Base-by-base conservation (phyloP, 73 alveolate species). In the Paramecium tetraurelia region DNA sequence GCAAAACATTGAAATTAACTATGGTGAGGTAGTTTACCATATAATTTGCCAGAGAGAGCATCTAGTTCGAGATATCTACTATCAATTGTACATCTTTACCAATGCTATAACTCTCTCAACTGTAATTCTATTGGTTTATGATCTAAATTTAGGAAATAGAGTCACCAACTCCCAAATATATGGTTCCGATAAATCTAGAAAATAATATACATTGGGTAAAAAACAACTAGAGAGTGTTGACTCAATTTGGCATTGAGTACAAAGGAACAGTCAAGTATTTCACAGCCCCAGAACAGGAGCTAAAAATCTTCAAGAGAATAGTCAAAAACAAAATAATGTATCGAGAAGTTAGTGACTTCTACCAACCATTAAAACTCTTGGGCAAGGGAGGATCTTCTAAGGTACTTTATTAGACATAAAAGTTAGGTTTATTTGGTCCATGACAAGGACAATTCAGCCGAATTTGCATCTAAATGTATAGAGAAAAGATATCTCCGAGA, bases 371-470 rank as follows among this genome's bases (percentile, higher is more conserved):
- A 12, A 11, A 27, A 22, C n/a, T 80, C 50, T 36, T 80, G 4
- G 90, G 90, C 3, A 80, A 46, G 24, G 90, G 90, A 11, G 90
- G 90, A 3, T 44, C 90, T 0, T 80, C 90, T 20, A 80, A 80
- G 14, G 90, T 80, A 41, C 5, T 3, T 12, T 20, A 38, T 31
- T 5, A 40, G 9, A 80, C 36, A 1, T 24, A 43, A 10, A 16
- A 22, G 0, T 31, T 80, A 80, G 90, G 90, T 80, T 5, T 80
- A 80, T 48, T 48, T 44, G 29, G 90, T 80, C 20, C 14, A 21
- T 10, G 20, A 80, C n/a, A 80, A 80, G 38, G 75, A 63, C 16
- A 27, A 41, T 24, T 9, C 33, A 44, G 43, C 48, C 6, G 20
- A 44, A 29, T 80, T 20, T 80, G 90, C 90, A 41, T 43, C 76